phyloP scores from a whole-genome alignment of 768 basidiomycete species.

The Lactifluus volemus region DNA sequence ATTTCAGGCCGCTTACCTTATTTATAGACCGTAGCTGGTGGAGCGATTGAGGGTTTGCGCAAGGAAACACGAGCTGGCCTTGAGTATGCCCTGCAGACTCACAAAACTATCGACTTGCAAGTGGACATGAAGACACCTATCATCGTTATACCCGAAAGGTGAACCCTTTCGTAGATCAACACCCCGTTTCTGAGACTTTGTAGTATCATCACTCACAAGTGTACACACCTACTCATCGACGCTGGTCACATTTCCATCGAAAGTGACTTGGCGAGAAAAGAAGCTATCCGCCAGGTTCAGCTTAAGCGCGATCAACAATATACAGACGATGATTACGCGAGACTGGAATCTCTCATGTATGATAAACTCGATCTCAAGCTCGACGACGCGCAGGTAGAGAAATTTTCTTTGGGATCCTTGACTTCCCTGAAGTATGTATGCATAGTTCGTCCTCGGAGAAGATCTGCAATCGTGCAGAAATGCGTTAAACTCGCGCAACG shows the following conservation, averaged over 20 bases:
- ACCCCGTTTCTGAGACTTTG: neutral
- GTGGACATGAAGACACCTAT: conserved; percentile 96
- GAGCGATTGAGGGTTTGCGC: conserved; percentile 86
- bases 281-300: conserved; percentile 65
- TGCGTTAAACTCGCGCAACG: conserved; percentile 54
- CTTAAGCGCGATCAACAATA: conserved; percentile 80
- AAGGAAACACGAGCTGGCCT: conserved; percentile 92
- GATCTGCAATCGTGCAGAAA: conserved; percentile 73
- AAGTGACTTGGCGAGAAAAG: conserved; percentile 82
- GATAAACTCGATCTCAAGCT: conserved; percentile 80
- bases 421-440: conserved; percentile 1
- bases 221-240: conserved; percentile 86
- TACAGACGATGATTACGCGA: conserved; percentile 75
- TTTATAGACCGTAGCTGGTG: conserved; percentile 74
- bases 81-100: conserved; percentile 85
- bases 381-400: conserved; percentile 77
- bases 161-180: conserved; percentile 16
- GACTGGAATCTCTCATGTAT: conserved; percentile 90
- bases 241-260: conserved; percentile 94
- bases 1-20: conserved; percentile 2
- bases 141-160: conserved; percentile 96
- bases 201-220: conserved; percentile 67
- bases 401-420: neutral
- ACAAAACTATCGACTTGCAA: conserved; percentile 94
- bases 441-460: conserved; percentile 81